Base-by-base conservation (phyloP, 2,329 filamentous ascomycete species). In the Fusarium sp. region DNA sequence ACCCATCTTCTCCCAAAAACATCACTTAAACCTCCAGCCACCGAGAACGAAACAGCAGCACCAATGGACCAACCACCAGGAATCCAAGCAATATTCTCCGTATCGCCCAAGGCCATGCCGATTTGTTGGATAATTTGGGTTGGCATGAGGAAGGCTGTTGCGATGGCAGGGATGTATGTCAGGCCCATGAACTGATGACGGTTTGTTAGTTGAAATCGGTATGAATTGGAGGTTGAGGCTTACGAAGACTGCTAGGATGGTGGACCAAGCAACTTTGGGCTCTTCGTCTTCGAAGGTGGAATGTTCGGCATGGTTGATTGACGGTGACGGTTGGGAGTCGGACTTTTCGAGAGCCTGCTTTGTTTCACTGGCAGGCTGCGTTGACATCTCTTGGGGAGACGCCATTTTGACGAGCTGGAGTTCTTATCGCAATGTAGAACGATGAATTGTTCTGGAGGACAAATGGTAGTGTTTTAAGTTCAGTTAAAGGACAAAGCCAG, bases 81-180 rank as follows among this genome's bases (percentile, higher is more conserved):
- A 2, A 63, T 62, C 60, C 60, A 63, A 47, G 60, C 48, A 3
- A 63, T 63, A 1, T 62, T 27, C 1, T 45, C 59, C 0, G 59
- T 62, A 11, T 62, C 59, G 25, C 59, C 59, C 4, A 62, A 20
- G 1, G 57, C 20, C 59, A 46, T 62, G 0, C 57, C 59, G 2
- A 62, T 62, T n/a, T 62, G 59, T 25, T 62, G 59, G 6, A 62
- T 18, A 12, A 62, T 62, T 22, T 62, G 57, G 8, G 59, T 62
- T 2, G 59, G 59, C 59, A 62, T 62, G 12, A 62, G 41, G 2
- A 62, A 62, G 3, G 37, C 59, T 6, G 59, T 62, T 7, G 59
- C 59, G 40, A 62, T 62, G 7, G 59, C 59, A 14, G 59, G 59
- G 3, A 62, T n/a, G 20, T 62, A 62, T 3, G 57, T 62, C 14